Base-by-base conservation (phyloP, 768 basidiomycete species). In the Tylopilus cervinicoccineus region DNA sequence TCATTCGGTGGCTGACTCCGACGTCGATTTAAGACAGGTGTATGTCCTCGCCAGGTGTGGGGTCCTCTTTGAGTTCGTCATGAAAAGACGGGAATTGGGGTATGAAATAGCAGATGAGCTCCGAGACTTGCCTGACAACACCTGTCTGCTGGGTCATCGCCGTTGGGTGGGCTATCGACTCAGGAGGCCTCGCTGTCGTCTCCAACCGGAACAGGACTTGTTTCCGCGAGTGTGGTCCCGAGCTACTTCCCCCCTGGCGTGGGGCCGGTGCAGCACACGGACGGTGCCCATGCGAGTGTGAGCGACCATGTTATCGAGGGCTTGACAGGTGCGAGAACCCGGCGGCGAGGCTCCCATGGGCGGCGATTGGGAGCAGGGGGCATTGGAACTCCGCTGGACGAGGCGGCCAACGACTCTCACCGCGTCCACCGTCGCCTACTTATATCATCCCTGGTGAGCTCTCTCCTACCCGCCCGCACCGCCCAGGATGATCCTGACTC, bases 341-440 rank as follows among this genome's bases (percentile, higher is more conserved):
- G n/a, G n/a, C 26, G 26, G 5, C 26, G 26, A 27, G 26, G 26
- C 26, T 27, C 16, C 32, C 4, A 33, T n/a, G 16, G 14, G 23
- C 45, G 45, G 45, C n/a, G 45, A 38, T 47, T 47, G 37, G 28
- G 45, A 29, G 45, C 37, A 47, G 17, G 38, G 20, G 31, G 22
- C 1, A 26, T 48, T 48, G 4, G 10, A 40, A 41, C 47, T 48
- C 47, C 47, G 47, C 17, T 3, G 38, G 36, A 38, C 17, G 37
- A 23, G 37, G n/a, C n/a, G n/a, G 29, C 10, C 6, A 16, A 47
- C 37, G 38, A 46, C 45, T 39, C 38, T 38, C 45, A 47, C 45
- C 22, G 16, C 14, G 24, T 14, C 26, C 2, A 16, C 8, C 14
- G 22, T 42, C 11, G 13, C 6, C 16, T 34, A 34, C 26, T 27